Evolutionary conservation across 345 rosid genomes (phyloP).

Genomic region (Acer negundo): DNA sequence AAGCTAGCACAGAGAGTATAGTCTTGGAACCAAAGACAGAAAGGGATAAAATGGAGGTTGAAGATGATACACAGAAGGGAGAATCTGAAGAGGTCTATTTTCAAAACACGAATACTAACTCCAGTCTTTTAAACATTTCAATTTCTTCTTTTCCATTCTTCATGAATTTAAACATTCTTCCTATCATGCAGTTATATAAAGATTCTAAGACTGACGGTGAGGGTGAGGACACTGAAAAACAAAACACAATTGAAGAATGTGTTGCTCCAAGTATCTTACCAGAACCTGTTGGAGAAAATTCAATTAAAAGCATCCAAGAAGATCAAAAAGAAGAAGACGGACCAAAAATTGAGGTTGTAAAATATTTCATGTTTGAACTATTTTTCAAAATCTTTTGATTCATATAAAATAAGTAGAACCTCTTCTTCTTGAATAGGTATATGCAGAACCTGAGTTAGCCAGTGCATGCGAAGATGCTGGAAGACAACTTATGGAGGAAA

Average conservation of each 20-base stretch:
- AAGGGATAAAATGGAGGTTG: constrained; percentile 3
- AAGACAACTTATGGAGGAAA: constrained; percentile 14
- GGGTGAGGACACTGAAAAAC: constrained; percentile 20
- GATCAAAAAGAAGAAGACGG: background rate
- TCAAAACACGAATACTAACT: background rate
- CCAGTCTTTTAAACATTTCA: background rate
- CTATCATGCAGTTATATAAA: background rate
- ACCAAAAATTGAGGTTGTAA: background rate
- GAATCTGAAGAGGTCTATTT: constrained; percentile 36
- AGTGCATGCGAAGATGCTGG: constrained; percentile 19
- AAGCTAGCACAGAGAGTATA: background rate
- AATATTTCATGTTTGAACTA: background rate
- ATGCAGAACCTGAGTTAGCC: constrained; percentile 25
- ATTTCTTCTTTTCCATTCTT: background rate
- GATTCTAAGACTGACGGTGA: background rate
- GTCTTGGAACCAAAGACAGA: constrained; percentile 2
- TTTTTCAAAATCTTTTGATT: constrained; percentile 6
- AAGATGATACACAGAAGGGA: constrained; percentile 28
- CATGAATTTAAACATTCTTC: background rate
- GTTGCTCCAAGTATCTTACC: constrained; percentile 6
- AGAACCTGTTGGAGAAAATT: constrained; percentile 24
- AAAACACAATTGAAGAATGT: constrained; percentile 23
- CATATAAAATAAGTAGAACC: constrained; percentile 6
- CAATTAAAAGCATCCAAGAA: constrained; percentile 19
- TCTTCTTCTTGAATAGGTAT: constrained; percentile 28